A percentile compares a stretch with the other conserved stretches of the same genome.
Evolutionary conservation across 768 basidiomycete genomes (phyloP).

Genomic region (Trametes cingulata): DNA sequence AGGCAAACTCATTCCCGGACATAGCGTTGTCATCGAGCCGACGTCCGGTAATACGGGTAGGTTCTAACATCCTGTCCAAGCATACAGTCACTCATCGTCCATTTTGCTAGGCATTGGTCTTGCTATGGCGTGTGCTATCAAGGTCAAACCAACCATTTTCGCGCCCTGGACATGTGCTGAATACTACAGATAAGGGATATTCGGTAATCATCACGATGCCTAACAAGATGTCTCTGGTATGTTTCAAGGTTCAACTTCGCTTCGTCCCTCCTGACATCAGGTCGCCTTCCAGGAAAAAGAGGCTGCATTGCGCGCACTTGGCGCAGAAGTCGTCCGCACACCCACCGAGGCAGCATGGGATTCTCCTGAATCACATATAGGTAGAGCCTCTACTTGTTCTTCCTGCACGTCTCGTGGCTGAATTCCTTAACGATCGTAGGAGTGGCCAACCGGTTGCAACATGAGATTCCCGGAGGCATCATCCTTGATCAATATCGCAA

Average conservation of each 20-base stretch:
- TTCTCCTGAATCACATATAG: constrained; percentile 89
- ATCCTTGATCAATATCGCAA: constrained; percentile 93
- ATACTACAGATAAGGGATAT: constrained; percentile 89
- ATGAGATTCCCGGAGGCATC: constrained; percentile 79
- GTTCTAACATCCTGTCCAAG: constrained; percentile 16
- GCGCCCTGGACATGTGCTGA: constrained; percentile 49
- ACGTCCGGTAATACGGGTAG: constrained; percentile 94
- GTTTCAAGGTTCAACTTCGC: constrained; percentile 20
- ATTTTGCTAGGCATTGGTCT: constrained; percentile 78
- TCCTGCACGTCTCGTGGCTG: constrained; percentile 64
- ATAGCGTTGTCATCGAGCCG: constrained; percentile 93
- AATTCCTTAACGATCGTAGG: constrained; percentile 87
- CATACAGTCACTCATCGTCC: neutral
- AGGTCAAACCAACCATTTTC: constrained; percentile 49
- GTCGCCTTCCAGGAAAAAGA: constrained; percentile 75
- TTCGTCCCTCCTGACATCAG: too few relatives aligned
- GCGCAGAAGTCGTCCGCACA: constrained; percentile 93
- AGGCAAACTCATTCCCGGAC: constrained; percentile 80
- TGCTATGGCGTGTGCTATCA: constrained; percentile 90
- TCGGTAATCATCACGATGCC: constrained; percentile 88
- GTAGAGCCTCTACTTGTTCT: constrained; percentile 50
- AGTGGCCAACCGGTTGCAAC: constrained; percentile 75
- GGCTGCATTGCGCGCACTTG: constrained; percentile 85
- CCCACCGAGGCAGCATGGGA: constrained; percentile 90
- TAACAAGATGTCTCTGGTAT: constrained; percentile 88